These are phyloP conservation scores for Populus deltoides DNA, from an alignment of 345 rosid species.

Conservation along the genomic window DNA sequence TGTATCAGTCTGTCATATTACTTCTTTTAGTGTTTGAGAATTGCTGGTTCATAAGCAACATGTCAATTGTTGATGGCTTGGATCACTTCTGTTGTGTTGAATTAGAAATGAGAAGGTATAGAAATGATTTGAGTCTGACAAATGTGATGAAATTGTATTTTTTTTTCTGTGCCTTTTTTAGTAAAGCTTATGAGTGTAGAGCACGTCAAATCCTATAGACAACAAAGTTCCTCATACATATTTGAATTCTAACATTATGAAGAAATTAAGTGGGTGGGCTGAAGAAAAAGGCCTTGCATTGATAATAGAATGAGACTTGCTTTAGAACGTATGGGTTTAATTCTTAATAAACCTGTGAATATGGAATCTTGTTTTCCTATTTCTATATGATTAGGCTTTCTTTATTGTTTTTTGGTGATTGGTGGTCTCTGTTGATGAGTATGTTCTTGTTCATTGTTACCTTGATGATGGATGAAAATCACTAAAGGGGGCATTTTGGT, in stretches of 20 bases:
- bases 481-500: background rate
- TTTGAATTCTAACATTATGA: background rate
- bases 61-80: background rate
- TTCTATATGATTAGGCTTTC: background rate
- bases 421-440: background rate
- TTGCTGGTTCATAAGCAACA: background rate
- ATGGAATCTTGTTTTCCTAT: background rate
- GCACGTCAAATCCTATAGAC: background rate
- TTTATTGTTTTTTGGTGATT: background rate
- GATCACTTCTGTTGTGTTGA: background rate
- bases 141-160: background rate
- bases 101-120: background rate
- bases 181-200: background rate
- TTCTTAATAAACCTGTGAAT: background rate
- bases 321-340: background rate
- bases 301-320: background rate
- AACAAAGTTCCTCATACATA: background rate
- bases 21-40: background rate
- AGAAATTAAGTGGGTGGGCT: background rate
- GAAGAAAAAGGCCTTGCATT: background rate
- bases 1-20: constrained; percentile 8
- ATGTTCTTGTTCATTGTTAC: background rate
- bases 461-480: background rate
- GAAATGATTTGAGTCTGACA: background rate
- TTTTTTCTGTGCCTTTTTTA: background rate